phyloP scores from a whole-genome alignment of 495 filamentous ascomycete species.

The Paragyromitra xinjiangensis region DNA sequence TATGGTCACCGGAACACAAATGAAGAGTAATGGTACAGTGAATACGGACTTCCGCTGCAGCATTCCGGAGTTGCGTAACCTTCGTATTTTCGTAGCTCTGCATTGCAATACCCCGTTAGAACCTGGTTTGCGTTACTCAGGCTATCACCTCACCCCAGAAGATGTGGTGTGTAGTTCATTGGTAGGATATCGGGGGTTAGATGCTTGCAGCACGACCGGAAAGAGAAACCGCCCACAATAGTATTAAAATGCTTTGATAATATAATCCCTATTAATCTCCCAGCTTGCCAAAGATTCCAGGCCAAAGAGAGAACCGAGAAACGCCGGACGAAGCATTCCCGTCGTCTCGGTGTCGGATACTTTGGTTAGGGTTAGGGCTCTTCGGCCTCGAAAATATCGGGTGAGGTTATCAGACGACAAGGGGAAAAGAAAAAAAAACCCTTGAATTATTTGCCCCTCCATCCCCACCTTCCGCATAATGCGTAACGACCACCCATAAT shows the following conservation, averaged over 20 bases:
- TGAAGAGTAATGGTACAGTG: too few species aligned
- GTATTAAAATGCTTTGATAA: not conserved
- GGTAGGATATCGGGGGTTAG: not conserved
- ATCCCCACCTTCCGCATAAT: constrained; percentile 40
- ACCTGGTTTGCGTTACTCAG: too few species aligned
- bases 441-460: constrained; percentile 14
- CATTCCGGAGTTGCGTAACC: not conserved
- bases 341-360: not conserved
- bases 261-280: not conserved
- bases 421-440: constrained; percentile 22
- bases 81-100: not conserved
- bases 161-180: too few species aligned
- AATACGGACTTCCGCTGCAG: not conserved
- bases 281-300: not conserved
- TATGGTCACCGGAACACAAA: too few species aligned
- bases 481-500: constrained; percentile 35
- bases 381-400: constrained; percentile 17
- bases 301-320: not conserved
- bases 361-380: constrained; percentile 36
- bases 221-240: not conserved
- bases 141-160: too few species aligned
- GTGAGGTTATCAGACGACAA: constrained; percentile 21
- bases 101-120: not conserved
- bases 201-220: not conserved
- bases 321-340: not conserved